phyloP scores from a whole-genome alignment of 2,329 filamentous ascomycete genomes.

The Sphaceloma murrayae region DNA sequence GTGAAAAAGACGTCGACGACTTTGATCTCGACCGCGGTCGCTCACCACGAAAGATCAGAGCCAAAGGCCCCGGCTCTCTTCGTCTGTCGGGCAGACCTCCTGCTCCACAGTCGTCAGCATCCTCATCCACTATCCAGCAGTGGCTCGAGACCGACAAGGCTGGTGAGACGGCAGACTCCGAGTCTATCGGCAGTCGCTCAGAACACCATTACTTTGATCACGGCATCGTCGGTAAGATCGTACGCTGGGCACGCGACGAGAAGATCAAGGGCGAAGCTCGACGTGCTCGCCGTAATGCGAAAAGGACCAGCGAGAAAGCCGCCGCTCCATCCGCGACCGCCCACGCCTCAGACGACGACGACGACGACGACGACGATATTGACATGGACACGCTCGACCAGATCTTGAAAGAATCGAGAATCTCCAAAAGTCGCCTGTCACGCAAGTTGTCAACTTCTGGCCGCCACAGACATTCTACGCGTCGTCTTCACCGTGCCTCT shows the following conservation, averaged over 20 bases:
- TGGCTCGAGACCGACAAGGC: slow-evolving; percentile 13
- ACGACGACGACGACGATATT: slow-evolving; percentile 53
- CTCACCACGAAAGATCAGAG: slow-evolving; percentile 29
- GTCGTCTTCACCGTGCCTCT: slow-evolving; percentile 31
- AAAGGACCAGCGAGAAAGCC: slow-evolving; percentile 30
- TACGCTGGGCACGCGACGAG: slow-evolving; percentile 76
- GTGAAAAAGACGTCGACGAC: slow-evolving; percentile 36
- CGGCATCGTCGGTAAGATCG: slow-evolving; percentile 59
- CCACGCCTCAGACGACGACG: too few relatives aligned
- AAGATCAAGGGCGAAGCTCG: slow-evolving; percentile 54
- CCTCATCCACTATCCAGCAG: slow-evolving; percentile 9
- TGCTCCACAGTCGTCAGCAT: slow-evolving; percentile 17
- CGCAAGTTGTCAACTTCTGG: slow-evolving; percentile 21
- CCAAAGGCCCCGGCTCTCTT: slow-evolving; percentile 31
- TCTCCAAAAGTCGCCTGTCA: slow-evolving; percentile 31
- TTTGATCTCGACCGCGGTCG: slow-evolving; percentile 30
- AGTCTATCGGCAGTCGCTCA: slow-evolving; percentile 21
- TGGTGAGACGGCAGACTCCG: slow-evolving; percentile 23
- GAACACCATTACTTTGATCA: slow-evolving; percentile 25
- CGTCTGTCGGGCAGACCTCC: slow-evolving; percentile 35
- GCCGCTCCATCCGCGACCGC: too few relatives aligned
- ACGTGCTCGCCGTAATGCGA: slow-evolving; percentile 38
- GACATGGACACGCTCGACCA: slow-evolving; percentile 73
- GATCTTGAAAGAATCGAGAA: slow-evolving; percentile 63
- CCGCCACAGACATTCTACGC: slow-evolving; percentile 28